These are phyloP conservation scores for Solanum hybrid DNA, from an alignment of 305 asterid species.

Conservation along the genomic window DNA sequence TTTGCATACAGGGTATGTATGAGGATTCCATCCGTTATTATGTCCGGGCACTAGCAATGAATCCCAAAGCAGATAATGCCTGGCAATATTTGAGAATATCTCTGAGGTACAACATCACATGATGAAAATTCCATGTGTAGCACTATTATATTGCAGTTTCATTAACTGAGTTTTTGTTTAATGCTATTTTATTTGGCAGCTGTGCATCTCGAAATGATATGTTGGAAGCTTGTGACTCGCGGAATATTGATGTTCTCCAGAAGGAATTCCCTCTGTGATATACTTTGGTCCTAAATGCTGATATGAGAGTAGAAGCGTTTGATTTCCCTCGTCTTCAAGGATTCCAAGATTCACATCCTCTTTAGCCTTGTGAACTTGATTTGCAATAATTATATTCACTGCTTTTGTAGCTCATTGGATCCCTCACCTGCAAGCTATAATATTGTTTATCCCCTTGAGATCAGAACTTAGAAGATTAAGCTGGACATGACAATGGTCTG, in stretches of 20 bases:
- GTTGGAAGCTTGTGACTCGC: slow-evolving; percentile 89
- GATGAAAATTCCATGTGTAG: background rate
- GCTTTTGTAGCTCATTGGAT: background rate
- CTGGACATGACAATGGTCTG: background rate
- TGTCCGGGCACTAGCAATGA: slow-evolving; percentile 90
- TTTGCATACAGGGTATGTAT: slow-evolving; percentile 64
- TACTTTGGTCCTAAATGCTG: background rate
- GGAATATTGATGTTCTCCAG: slow-evolving; percentile 44
- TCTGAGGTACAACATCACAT: slow-evolving; percentile 47
- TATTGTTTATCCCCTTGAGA: background rate
- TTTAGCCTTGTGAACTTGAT: background rate
- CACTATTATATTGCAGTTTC: background rate
- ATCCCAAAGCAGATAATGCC: slow-evolving; percentile 75
- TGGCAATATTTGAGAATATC: slow-evolving; percentile 98
- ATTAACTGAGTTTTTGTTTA: background rate
- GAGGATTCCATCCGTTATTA: slow-evolving; percentile 96
- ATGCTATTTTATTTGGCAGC: slow-evolving; percentile 32
- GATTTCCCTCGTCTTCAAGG: background rate
- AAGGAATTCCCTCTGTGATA: slow-evolving; percentile 38
- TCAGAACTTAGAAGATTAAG: background rate
- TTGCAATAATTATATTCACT: background rate
- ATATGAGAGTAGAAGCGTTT: background rate
- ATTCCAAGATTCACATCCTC: background rate
- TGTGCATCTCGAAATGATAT: slow-evolving; percentile 84
- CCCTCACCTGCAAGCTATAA: background rate